Percentiles rank a stretch among this genome's conserved stretches.
phyloP scores from a whole-genome alignment of 768 basidiomycete genomes.

The Suillus alpinus region DNA sequence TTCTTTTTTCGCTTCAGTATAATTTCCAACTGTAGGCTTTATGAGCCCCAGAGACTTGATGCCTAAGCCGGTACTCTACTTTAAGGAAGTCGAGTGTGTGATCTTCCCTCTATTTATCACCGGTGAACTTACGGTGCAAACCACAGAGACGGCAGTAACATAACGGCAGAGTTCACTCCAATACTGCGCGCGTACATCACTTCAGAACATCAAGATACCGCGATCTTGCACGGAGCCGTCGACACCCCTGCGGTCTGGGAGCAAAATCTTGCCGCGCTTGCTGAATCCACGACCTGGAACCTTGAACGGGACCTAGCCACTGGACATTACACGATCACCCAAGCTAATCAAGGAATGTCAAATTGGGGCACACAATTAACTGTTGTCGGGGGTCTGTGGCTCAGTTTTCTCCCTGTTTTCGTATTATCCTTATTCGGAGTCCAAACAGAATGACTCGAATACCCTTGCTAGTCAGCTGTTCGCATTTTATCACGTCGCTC shows the following conservation, averaged over 20 bases:
- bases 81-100: neutral
- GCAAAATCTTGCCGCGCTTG: neutral
- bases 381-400: neutral
- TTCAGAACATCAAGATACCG: neutral
- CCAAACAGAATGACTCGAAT: neutral
- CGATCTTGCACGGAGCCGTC: neutral
- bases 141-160: neutral
- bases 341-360: neutral
- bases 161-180: neutral
- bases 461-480: neutral
- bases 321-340: neutral
- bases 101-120: neutral
- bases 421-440: neutral
- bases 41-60: neutral
- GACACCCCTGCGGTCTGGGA: neutral
- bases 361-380: neutral
- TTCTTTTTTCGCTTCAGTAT: neutral
- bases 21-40: neutral
- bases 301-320: neutral
- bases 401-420: neutral
- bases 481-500: neutral
- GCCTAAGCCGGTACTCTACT: neutral
- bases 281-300: constrained; percentile 1
- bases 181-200: neutral
- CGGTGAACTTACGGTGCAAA: neutral